These are phyloP conservation scores for Podospora sp. DNA, from an alignment of 495 filamentous ascomycete species.

Conservation along the genomic window DNA sequence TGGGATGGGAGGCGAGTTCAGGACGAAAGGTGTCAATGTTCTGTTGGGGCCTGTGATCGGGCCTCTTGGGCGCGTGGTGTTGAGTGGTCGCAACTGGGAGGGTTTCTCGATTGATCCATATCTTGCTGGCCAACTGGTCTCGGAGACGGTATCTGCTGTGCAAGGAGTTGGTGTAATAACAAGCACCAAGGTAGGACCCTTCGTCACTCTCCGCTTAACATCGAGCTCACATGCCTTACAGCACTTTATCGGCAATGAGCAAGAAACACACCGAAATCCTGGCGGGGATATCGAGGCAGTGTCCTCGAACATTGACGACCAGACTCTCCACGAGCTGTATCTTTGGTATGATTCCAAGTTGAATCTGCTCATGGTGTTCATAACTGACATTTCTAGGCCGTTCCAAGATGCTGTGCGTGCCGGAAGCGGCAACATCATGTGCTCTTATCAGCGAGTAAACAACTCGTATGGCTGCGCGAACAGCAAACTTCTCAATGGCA, in stretches of 20 bases:
- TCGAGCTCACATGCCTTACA: constrained; percentile 18
- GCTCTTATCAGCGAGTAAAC: constrained; percentile 70
- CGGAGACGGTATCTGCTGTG: constrained; percentile 50
- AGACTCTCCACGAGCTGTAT: constrained; percentile 72
- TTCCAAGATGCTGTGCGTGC: constrained; percentile 69
- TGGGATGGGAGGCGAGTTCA: constrained; percentile 62
- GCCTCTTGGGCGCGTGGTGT: constrained; percentile 53
- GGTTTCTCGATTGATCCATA: constrained; percentile 56
- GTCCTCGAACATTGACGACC: constrained; percentile 66
- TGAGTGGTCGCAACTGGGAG: constrained; percentile 63
- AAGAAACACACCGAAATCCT: constrained; percentile 64
- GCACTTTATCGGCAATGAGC: constrained; percentile 69
- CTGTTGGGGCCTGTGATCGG: constrained; percentile 67
- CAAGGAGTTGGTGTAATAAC: constrained; percentile 58
- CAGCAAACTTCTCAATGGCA: constrained; percentile 59
- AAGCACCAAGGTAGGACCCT: constrained; percentile 58
- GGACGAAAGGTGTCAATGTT: constrained; percentile 66
- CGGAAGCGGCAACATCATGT: constrained; percentile 65
- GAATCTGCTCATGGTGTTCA: background rate
- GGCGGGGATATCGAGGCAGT: constrained; percentile 48
- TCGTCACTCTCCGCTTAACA: background rate
- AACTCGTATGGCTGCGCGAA: constrained; percentile 68
- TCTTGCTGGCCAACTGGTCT: constrained; percentile 49
- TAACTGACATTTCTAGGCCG: constrained; percentile 42
- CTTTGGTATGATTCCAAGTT: constrained; percentile 53